Base-by-base conservation (phyloP, 2,329 filamentous ascomycete species). In the Aspergillus transmontanensis region DNA sequence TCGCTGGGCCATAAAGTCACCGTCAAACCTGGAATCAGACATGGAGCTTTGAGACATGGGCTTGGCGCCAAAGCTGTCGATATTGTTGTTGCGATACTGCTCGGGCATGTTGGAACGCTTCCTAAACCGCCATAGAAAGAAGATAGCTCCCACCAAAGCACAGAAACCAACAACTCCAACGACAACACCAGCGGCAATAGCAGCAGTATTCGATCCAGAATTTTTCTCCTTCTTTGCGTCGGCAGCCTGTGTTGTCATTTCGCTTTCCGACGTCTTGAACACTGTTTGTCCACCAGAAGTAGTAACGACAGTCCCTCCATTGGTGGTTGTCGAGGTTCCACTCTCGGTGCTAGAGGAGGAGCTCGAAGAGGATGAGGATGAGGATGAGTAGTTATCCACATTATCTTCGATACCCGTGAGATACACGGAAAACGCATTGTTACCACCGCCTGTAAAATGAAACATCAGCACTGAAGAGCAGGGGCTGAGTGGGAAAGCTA, bases 141-240 rank as follows among this genome's bases (percentile, higher is more conserved):
- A 89, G 6, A 84, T 80, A 58, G 86, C 93, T 51, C 88, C 92
- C 14, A 86, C 81, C 21, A 91, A 83, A 16, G 84, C 90, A 59
- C 83, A 86, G 5, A 93, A 73, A 1, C 81, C 91, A 2, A 96
- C 82, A 2, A 97, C 87, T 63, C 92, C 93, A 10, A 95, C 91
- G 2, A 97, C 94, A 1, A 93, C 91, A 64, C 94, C 94, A 11
- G 89, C 94, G 21, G 91, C 93, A 69, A 98, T 94, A 56, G 90
- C 93, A 45, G 88, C 91, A n/a, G 88, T 91, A 74, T 90, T 94
- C n/a, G 89, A 82, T 10, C 83, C 80, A 58, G 74, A 68, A 23
- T 75, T 74, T 21, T 70, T 69, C 50, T 70, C 69, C 50, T 56
- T 66, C 39, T 39, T 58, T 59, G 54, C 60, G 45, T 50, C 58